Conservation (phyloP, 805 yeast genomes). For the Ogataea allantospora region DNA sequence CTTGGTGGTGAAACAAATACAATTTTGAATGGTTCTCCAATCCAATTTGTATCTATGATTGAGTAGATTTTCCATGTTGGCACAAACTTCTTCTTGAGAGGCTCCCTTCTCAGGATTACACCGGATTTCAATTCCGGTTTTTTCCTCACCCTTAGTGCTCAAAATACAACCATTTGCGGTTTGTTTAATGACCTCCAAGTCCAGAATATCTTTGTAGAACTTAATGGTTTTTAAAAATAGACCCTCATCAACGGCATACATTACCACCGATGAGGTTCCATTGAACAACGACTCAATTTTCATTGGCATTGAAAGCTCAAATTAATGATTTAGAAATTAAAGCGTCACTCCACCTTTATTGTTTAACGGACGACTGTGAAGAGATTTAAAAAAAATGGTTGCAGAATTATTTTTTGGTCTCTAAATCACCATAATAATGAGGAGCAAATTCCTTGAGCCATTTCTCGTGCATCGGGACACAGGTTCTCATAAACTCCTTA, state of each 20-base stretch:
- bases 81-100: conserved; percentile 24
- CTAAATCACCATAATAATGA: conserved; percentile 38
- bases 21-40: conserved; percentile 49
- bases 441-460: conserved; percentile 80
- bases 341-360: conserved; percentile 11
- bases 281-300: conserved; percentile 43
- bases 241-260: conserved; percentile 49
- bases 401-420: neutral
- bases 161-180: conserved; percentile 33
- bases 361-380: conserved; percentile 10
- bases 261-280: conserved; percentile 52
- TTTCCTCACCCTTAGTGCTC: conserved; percentile 21
- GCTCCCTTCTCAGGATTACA: conserved; percentile 30
- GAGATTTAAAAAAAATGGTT: neutral
- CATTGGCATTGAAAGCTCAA: conserved; percentile 15
- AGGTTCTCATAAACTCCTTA: conserved; percentile 84
- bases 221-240: conserved; percentile 45
- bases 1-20: conserved; percentile 45
- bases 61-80: conserved; percentile 29
- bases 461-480: conserved; percentile 66
- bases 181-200: conserved; percentile 33
- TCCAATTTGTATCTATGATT: conserved; percentile 36
- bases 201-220: conserved; percentile 56
- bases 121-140: conserved; percentile 24
- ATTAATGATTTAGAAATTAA: neutral